Conservation (phyloP, 2,329 filamentous ascomycete species). For the Domatiomyces catenatus region DNA sequence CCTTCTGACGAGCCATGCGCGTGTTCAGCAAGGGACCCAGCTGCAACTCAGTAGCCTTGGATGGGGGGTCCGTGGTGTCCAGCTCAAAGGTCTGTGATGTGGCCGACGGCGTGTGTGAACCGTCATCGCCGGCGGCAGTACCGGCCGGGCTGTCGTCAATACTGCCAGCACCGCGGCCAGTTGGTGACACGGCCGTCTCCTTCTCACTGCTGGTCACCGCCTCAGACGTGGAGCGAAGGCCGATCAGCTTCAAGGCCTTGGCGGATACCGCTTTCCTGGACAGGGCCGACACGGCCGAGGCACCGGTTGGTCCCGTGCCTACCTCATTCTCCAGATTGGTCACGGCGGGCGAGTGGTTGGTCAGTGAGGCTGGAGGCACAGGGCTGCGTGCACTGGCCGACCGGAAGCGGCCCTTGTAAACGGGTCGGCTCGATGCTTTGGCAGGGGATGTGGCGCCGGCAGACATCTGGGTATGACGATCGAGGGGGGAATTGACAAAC, state of each 20-base stretch:
- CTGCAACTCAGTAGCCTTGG: constrained; percentile 33
- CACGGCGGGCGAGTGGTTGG: constrained; percentile 37
- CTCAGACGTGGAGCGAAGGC: constrained; percentile 77
- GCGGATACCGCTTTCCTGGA: constrained; percentile 37
- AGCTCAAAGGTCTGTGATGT: constrained; percentile 61
- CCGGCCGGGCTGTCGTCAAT: constrained; percentile 38
- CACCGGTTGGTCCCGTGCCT: constrained; percentile 25
- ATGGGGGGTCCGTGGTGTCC: constrained; percentile 52
- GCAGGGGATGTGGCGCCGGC: constrained; percentile 25
- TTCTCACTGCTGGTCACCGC: constrained; percentile 42
- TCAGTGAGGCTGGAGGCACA: constrained; percentile 24
- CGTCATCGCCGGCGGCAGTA: constrained; percentile 55
- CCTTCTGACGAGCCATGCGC: constrained; percentile 33
- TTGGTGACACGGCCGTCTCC: constrained; percentile 28
- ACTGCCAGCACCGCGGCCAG: constrained; percentile 26
- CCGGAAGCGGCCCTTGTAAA: constrained; percentile 37
- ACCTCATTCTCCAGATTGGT: constrained; percentile 37
- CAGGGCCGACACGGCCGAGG: constrained; percentile 33
- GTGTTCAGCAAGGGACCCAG: constrained; percentile 29
- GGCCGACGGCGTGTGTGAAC: constrained; percentile 51
- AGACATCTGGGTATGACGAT: constrained; percentile 36
- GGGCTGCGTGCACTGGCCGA: constrained; percentile 45
- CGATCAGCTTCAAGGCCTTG: constrained; percentile 47
- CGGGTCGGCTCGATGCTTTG: constrained; percentile 54
- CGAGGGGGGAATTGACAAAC: constrained; percentile 60